Evolutionary conservation across 148 eudicot species (phyloP), one percentile per base, ranked within the genome.

Genomic region (Rhododendron henanense): DNA sequence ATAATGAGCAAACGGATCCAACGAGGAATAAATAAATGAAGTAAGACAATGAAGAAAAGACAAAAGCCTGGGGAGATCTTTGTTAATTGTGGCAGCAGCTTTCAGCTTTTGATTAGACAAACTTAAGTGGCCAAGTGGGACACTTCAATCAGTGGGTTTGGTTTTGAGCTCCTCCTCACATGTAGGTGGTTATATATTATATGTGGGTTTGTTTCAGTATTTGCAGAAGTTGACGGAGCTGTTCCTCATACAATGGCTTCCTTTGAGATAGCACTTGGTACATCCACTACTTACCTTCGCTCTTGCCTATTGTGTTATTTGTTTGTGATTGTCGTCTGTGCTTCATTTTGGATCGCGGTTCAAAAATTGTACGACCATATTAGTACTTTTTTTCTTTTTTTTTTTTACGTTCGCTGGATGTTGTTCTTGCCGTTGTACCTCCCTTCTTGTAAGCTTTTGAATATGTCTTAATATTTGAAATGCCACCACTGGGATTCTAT

Each of bases 211-310:
- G 25, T 18, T 75, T 75, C 48, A 39, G 39, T 39, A 75, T 48
- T 57, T 47, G 51, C 85, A 48, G 18, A 83, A 83, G 85, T 69
- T 83, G 78, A 45, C 6, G 28, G 59, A 41, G 33, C 79, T 16
- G 48, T 39, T 75, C 48, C 79, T 63, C 85, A 59, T 19, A 71
- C 79, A 48, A 84, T 84, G 85, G 85, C 45, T 71, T 84, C 85
- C 65, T 50, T 84, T 21, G 61, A 21, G 41, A 83, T 45, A 44
- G 28, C 81, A 74, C 23, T 84, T 21, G 65, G 85, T 84, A 84
- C 41, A 23, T 18, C 16, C 33, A 10, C 19, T 19, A n/a, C 55
- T 78, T 10, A 8, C 47, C n/a, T 50, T 80, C 31, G 33, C 51
- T 31, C 7, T 51, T 80, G 14, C 37, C 37, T n/a, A 16, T 65